Evolutionary conservation across 768 basidiomycete species (phyloP).

Genomic region (Mycena filopes): DNA sequence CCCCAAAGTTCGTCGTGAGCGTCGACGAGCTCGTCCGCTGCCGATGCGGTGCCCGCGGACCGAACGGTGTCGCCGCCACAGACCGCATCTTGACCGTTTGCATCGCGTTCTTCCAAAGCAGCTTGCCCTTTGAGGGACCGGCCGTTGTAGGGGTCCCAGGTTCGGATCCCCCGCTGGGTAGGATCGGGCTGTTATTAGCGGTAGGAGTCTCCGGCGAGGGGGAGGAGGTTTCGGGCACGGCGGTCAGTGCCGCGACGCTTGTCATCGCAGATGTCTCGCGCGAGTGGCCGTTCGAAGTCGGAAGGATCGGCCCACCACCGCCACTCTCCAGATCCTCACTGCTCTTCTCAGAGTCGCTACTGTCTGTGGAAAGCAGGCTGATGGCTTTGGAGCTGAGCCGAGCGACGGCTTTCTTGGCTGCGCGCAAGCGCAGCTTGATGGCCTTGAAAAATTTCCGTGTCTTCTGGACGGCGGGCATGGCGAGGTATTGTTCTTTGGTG

Average conservation of each 20-base stretch:
- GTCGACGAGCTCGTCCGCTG: constrained; percentile 50
- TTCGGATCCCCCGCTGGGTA: neutral
- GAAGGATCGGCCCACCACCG: constrained; percentile 40
- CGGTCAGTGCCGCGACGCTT: constrained; percentile 37
- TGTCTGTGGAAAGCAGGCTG: constrained; percentile 35
- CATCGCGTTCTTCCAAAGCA: constrained; percentile 57
- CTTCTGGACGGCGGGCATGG: constrained; percentile 41
- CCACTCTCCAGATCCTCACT: constrained; percentile 41
- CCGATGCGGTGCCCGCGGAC: constrained; percentile 41
- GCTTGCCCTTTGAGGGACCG: constrained; percentile 45
- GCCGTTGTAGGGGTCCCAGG: constrained; percentile 2
- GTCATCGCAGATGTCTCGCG: constrained; percentile 23
- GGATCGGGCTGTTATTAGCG: constrained; percentile 22
- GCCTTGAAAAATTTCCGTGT: constrained; percentile 27
- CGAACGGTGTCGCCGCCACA: constrained; percentile 36
- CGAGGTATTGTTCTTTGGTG: constrained; percentile 48
- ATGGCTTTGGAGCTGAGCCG: constrained; percentile 40
- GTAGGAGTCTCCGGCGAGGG: constrained; percentile 14
- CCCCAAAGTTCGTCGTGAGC: constrained; percentile 34
- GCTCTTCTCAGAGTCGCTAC: constrained; percentile 39
- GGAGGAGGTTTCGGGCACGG: constrained; percentile 21
- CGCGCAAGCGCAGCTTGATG: constrained; percentile 32
- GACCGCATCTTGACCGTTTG: constrained; percentile 56
- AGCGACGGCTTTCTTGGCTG: constrained; percentile 31
- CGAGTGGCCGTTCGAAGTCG: constrained; percentile 33